phyloP scores from a whole-genome alignment of 139 green algal species.

The Desmodesmus armatus region DNA sequence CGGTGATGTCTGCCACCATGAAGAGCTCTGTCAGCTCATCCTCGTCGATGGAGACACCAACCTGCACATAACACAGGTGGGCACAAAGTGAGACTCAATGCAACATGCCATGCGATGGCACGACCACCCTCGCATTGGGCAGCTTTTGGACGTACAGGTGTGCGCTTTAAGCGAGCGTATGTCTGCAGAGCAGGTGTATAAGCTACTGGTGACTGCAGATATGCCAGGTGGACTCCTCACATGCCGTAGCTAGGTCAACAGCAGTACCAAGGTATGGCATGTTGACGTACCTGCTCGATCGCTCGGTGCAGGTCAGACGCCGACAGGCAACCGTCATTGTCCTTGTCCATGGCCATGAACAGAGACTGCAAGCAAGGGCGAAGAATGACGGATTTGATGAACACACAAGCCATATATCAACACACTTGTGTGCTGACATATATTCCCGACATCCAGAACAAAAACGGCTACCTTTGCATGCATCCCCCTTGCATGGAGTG shows the following conservation, averaged over 20 bases:
- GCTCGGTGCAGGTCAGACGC: slow-evolving; percentile 43
- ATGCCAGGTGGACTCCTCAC: no score
- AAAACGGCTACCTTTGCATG: no score
- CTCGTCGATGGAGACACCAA: slow-evolving; percentile 67
- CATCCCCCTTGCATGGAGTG: no score
- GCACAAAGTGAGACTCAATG: background rate
- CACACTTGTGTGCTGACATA: no score
- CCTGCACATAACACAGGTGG: slow-evolving; percentile 16
- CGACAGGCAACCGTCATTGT: slow-evolving; percentile 44
- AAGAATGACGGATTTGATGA: background rate
- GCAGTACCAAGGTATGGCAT: no score
- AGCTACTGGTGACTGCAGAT: no score
- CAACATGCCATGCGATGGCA: background rate
- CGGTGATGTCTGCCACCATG: slow-evolving; percentile 60
- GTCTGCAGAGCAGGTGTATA: no score
- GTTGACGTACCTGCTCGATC: slow-evolving; percentile 11
- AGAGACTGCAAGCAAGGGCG: slow-evolving; percentile 18
- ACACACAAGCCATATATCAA: slow-evolving; percentile 40
- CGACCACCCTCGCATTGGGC: background rate
- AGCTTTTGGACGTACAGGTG: no score
- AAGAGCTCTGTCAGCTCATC: slow-evolving; percentile 68
- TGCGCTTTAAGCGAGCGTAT: background rate
- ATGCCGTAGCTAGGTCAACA: no score
- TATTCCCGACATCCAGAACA: no score
- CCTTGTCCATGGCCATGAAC: slow-evolving; percentile 47